These are phyloP conservation scores for Pythium brassicae DNA, from an alignment of 352 stramenopile species.

Conservation along the genomic window DNA sequence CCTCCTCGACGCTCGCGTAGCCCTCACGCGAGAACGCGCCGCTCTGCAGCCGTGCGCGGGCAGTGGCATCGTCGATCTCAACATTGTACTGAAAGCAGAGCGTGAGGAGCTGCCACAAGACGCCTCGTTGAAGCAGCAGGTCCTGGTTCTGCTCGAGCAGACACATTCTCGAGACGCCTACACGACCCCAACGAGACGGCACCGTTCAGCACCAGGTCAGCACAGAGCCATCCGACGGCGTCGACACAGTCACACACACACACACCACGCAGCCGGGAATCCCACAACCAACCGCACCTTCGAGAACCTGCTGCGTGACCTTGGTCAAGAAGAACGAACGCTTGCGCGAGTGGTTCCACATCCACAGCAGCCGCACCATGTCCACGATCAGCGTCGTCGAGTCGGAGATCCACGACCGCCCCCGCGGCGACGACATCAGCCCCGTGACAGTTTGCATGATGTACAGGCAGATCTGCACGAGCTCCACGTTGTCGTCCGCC, in stretches of 20 bases:
- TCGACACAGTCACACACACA: too few species aligned
- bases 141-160: constrained; percentile 58
- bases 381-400: constrained; percentile 65
- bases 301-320: constrained; percentile 67
- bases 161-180: constrained; percentile 59
- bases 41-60: constrained; percentile 34
- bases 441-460: constrained; percentile 71
- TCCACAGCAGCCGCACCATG: constrained; percentile 67
- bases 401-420: constrained; percentile 55
- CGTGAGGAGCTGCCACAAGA: constrained; percentile 67
- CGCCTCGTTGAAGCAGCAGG: constrained; percentile 37
- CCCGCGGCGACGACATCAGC: constrained; percentile 45
- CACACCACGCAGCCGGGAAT: neutral
- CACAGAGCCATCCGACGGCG: too few species aligned
- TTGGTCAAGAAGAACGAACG: constrained; percentile 55
- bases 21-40: constrained; percentile 29
- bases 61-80: constrained; percentile 46
- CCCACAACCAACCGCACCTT: constrained; percentile 34
- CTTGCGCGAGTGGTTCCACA: constrained; percentile 53
- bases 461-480: constrained; percentile 52
- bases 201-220: constrained; percentile 1
- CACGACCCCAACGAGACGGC: neutral
- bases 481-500: constrained; percentile 21
- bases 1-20: constrained; percentile 36
- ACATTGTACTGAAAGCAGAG: constrained; percentile 70